Base-by-base conservation (phyloP, 768 basidiomycete genomes). In the Suillus occidentalis region DNA sequence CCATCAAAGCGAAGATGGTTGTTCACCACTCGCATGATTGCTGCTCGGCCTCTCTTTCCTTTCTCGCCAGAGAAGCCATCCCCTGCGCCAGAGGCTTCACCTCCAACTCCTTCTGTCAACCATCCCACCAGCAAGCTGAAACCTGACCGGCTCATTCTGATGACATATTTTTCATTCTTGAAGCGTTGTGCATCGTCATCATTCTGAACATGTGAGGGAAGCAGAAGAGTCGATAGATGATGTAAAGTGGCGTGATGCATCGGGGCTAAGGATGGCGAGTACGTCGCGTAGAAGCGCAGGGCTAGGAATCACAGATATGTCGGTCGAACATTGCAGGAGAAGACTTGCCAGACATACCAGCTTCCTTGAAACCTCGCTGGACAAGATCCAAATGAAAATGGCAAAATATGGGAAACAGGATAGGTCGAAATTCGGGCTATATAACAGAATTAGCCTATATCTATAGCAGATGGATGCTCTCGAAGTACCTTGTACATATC, bases 381-480 rank as follows among this genome's bases (percentile, higher is more conserved):
- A 99, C 88, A 58, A 99, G 84, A 75, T 98, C 97, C 37, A 99
- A 83, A 76, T 97, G 98, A 74, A 98, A 98, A 77, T 99, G 95
- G 59, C 92, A 94, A 74, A 98, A 99, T 67, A 99, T 92, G 3
- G 97, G 97, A 73, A 95, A 97, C 18, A 97, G 79, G 42, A 99
- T 90, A 53, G 94, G 95, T 53, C 92, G 85, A 70, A 99, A 91
- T 77, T 99, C 96, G 62, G 94, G 94, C 92, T 99, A 74, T 22
- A 45, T 61, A 40, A 75, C n/a, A 73, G 59, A 61, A 45, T n/a
- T 50, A 62, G 31, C 36, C 18, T 37, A 40, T 37, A 18, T 37
- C 22, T 47, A 53, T 39, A 39, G 50, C 20, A 28, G 42, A 62
- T 34, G 25, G 8, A 36, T 36, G 53, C 49, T 56, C 37, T 39